Evolutionary conservation across 2,329 filamentous ascomycete species (phyloP).

Genomic region (Cercospora brassicicola): DNA sequence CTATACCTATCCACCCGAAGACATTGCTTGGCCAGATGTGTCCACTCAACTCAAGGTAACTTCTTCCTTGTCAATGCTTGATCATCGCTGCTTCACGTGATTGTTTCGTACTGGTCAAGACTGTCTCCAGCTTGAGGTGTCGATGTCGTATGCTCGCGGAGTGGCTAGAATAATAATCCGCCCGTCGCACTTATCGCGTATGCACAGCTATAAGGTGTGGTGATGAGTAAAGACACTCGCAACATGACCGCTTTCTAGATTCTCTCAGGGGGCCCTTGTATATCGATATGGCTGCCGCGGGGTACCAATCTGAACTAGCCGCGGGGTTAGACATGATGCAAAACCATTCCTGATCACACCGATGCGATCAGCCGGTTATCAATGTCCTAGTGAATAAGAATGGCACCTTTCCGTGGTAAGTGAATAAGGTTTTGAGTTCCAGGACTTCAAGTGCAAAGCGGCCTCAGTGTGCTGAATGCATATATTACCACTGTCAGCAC

Average conservation of each 20-base stretch:
- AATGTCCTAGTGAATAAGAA: neutral
- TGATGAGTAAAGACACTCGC: no score
- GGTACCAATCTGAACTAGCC: neutral
- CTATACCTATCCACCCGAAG: no score
- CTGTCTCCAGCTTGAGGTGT: neutral
- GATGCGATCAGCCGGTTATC: neutral
- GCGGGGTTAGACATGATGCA: neutral
- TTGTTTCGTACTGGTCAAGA: neutral
- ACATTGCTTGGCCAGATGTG: no score
- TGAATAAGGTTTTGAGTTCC: neutral
- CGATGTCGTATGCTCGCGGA: neutral
- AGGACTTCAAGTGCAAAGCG: neutral
- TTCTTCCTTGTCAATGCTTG: no score
- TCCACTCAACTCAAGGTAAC: no score
- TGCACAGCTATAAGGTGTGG: neutral
- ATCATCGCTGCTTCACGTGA: no score
- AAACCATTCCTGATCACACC: neutral
- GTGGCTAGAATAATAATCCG: neutral
- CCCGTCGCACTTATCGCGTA: neutral
- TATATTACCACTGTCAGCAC: neutral
- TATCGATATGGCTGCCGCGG: neutral
- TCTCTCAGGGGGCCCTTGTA: neutral
- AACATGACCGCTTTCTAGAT: no score
- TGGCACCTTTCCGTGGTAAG: neutral
- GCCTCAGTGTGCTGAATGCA: neutral